Base-by-base conservation (phyloP, 1,284 basidiomycete species). In the Megacollybia platyphylla region DNA sequence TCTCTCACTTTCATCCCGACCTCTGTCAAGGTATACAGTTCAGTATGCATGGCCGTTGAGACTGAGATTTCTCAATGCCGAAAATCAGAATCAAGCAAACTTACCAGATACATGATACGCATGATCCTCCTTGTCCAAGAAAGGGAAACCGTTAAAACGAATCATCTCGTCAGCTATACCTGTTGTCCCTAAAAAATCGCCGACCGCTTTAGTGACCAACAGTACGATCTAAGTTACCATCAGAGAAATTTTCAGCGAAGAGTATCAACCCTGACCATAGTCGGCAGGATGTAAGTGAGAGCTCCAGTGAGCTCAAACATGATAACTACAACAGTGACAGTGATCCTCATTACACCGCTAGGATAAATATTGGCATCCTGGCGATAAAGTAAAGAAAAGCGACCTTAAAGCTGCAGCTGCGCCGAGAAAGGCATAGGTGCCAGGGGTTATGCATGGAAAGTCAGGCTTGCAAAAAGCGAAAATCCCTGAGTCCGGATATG, bases 241-340 rank as follows among this genome's bases (percentile, higher is more conserved):
- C 41, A 5, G 30, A 20, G 5, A 28, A 41, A 30, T 7, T 9
- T 10, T 13, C 20, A 26, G 18, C 18, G 11, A 42, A 26, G 20
- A 17, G 8, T n/a, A 26, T 20, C 18, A 41, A 48, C 36, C 24
- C 71, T 55, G 51, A 90, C 91, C 96, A 99, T 99, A 3, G 92
- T 96, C 0, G 96, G 96, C 24, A 99, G 65, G 52, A 98, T 96
- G 60, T 99, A 98, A 8, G 92, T 97, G 52, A 98, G 62, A 1
- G 96, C 94, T 7, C 96, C 96, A 1, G 96, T 99, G n/a, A 99
- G 71, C 58, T 99, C 96, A 59, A 97, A 97, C 93, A 98, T 98
- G 63, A 99, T 97, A 43, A 98, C 96, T 1, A 97, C 96, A 2
- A 99, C 92, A 0, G 93, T 91, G 17, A 98, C 90, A 0, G 96